Evolutionary conservation across 2,329 filamentous ascomycete species (phyloP).

Genomic region (Pseudocercospora vitis): DNA sequence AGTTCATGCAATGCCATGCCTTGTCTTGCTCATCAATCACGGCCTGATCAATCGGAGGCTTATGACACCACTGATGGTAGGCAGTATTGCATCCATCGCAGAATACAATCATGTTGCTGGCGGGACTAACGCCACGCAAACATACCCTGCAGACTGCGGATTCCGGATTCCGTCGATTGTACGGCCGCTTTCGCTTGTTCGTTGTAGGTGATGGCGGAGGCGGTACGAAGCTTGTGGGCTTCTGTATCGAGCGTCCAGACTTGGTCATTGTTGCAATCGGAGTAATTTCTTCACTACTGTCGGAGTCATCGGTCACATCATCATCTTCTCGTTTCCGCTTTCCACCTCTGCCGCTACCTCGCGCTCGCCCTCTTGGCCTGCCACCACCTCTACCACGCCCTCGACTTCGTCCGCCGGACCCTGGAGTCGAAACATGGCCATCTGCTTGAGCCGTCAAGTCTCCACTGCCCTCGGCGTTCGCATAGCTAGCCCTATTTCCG

Average conservation of each 20-base stretch:
- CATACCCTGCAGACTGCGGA: constrained; percentile 70
- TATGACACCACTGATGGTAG: constrained; percentile 81
- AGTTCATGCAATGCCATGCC: constrained; percentile 71
- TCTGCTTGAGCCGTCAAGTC: constrained; percentile 1
- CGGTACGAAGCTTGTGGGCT: constrained; percentile 64
- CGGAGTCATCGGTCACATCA: constrained; percentile 34
- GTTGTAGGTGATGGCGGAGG: constrained; percentile 50
- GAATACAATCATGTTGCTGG: constrained; percentile 79
- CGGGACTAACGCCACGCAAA: constrained; percentile 67
- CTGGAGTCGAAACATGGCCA: constrained; percentile 6
- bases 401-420: constrained; percentile 27
- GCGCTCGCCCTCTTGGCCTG: constrained; percentile 38
- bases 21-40: constrained; percentile 65
- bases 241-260: constrained; percentile 70
- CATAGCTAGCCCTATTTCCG: constrained; percentile 15
- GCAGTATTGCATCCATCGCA: constrained; percentile 77
- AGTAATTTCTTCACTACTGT: constrained; percentile 47
- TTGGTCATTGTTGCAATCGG: constrained; percentile 67
- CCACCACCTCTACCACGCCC: constrained; percentile 36
- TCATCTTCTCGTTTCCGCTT: constrained; percentile 41
- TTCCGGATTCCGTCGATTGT: constrained; percentile 53
- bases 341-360: constrained; percentile 40
- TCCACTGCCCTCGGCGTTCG: constrained; percentile 2
- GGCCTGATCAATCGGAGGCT: constrained; percentile 69
- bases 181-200: constrained; percentile 60